Conservation (phyloP, 208 protist species). For the Acanthamoeba triangularis region DNA sequence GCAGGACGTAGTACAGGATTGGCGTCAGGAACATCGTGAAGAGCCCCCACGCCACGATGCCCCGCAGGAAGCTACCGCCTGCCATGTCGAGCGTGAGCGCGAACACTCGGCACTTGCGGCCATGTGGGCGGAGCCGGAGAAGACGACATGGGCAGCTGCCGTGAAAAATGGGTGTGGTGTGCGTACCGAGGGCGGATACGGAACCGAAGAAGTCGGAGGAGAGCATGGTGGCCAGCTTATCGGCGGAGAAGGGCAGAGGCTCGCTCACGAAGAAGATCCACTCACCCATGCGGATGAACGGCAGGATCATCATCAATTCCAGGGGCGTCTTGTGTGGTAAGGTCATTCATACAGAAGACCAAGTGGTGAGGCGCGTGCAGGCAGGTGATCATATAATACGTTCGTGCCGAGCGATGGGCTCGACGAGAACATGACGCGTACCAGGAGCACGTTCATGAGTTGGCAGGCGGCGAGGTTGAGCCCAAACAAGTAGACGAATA, state of each 20-base stretch:
- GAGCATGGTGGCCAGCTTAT: conserved; percentile 57
- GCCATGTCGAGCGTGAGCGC: background rate
- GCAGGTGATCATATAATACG: too few species aligned
- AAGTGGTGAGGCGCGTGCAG: background rate
- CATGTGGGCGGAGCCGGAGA: too few species aligned
- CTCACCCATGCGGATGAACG: conserved; percentile 74
- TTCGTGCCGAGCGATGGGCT: too few species aligned
- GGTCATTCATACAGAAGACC: background rate
- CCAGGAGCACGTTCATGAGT: conserved; percentile 62
- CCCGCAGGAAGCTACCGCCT: conserved; percentile 52
- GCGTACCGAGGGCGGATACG: conserved; percentile 15
- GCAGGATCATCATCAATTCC: conserved; percentile 73
- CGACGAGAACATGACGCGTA: background rate
- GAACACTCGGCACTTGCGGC: too few species aligned
- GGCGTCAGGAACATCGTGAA: conserved; percentile 1
- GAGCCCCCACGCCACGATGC: conserved; percentile 59
- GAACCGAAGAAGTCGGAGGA: conserved; percentile 41
- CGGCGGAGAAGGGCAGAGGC: conserved; percentile 62
- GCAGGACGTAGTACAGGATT: conserved; percentile 1
- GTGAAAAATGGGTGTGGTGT: too few species aligned
- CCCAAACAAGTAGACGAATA: conserved; percentile 61
- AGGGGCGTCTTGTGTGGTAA: conserved; percentile 8
- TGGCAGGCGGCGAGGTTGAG: conserved; percentile 72
- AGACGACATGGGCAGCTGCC: too few species aligned
- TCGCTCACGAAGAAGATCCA: conserved; percentile 65